Base-by-base conservation (phyloP, 805 yeast genomes). In the Kuraishia cidri region DNA sequence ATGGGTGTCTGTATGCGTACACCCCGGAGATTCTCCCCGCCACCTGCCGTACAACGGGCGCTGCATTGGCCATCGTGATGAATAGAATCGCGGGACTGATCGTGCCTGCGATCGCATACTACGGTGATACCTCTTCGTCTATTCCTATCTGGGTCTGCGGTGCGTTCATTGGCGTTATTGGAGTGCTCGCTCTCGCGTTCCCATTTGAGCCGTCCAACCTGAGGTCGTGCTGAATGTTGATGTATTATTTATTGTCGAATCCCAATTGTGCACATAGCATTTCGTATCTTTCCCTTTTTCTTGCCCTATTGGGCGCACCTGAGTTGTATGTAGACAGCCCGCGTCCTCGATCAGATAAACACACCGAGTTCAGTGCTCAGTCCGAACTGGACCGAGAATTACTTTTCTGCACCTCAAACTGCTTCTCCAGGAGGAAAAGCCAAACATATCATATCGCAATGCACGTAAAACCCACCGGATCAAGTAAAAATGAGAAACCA, bases 101-200 rank as follows among this genome's bases (percentile, higher is more conserved):
- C 45, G 76, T 75, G 5, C 81, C 81, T 14, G 68, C 74, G 21
- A 67, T 72, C 30, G 69, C 64, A 30, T 72, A 69, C 42, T 72
- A 58, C 48, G 70, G 75, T 42, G 56, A 52, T 2, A 35, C 52
- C 27, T 58, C 71, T 34, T 62, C 75, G 2, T 46, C 75, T 2
- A 73, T 75, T 12, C 81, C 81, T 4, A 71, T 75, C 31, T 75
- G 70, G 65, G 76, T 74, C 12, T 64, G 75, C 44, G 79, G 79
- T 27, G 75, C 72, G 2, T 47, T 71, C 29, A 69, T 74, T 41
- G 63, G 75, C 13, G 44, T 49, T 16, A 50, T 74, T n/a, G 64
- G 70, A 3, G 45, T 73, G 11, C 51, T 72, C 16, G 53, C 72
- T 5, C 41, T 54, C 1, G 40, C 65, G 12, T 52, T 69, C 44